Evolutionary conservation across 129 eudicot species (phyloP).

Genomic region (Smallanthus sonchifolius): DNA sequence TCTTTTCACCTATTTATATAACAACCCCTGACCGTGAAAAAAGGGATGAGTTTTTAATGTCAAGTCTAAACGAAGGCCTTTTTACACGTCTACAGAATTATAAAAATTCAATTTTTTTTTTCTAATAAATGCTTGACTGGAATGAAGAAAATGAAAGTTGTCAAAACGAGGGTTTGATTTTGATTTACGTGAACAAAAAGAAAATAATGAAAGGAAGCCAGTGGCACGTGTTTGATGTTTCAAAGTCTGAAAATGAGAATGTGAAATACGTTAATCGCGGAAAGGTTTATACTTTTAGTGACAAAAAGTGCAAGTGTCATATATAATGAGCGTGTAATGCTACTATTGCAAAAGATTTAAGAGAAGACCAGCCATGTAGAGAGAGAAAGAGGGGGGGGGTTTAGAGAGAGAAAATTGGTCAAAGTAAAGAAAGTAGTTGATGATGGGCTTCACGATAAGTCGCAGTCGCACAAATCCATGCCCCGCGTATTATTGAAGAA

Average conservation of each 20-base stretch:
- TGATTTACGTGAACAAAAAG: slow-evolving; percentile 22
- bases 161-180: slow-evolving; percentile 22
- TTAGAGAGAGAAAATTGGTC: slow-evolving; percentile 31
- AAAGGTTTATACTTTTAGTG: slow-evolving; percentile 11
- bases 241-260: slow-evolving; percentile 35
- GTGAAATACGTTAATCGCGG: slow-evolving; percentile 19
- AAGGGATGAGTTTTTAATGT: slow-evolving; percentile 8
- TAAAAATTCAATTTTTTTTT: not conserved
- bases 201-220: not conserved
- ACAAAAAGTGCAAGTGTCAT: not conserved
- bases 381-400: slow-evolving; percentile 5
- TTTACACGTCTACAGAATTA: not conserved
- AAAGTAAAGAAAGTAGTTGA: slow-evolving; percentile 41
- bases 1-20: slow-evolving; percentile 19
- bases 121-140: slow-evolving; percentile 25
- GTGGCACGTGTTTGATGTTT: slow-evolving; percentile 29
- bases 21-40: slow-evolving; percentile 1
- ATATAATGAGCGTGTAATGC: not conserved
- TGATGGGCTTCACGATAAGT: slow-evolving; percentile 28
- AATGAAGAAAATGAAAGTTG: slow-evolving; percentile 14
- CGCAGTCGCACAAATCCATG: slow-evolving; percentile 15
- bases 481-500: not conserved
- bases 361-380: not conserved
- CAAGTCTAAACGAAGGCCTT: slow-evolving; percentile 11
- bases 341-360: not conserved